Evolutionary conservation across 2,329 filamentous ascomycete species (phyloP).

Genomic region (Penicillium sp.): DNA sequence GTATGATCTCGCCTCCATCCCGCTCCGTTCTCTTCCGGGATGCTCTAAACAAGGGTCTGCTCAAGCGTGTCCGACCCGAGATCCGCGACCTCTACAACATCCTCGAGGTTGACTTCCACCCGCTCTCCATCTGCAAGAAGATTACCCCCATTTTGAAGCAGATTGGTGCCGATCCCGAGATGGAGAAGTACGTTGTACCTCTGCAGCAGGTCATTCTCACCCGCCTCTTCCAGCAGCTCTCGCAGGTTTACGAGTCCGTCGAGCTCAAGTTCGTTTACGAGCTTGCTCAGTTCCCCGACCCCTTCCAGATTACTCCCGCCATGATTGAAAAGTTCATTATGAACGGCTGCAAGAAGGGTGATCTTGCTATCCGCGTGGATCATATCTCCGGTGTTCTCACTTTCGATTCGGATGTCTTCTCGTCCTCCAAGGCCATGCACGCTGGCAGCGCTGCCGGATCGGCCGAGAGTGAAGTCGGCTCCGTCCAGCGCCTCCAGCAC

Average conservation of each 20-base stretch:
- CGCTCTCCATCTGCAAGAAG: conserved; percentile 97
- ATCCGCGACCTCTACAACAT: conserved; percentile 98
- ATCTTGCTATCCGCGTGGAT: conserved; percentile 92
- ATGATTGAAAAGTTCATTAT: conserved; percentile 99
- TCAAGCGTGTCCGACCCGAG: conserved; percentile 88
- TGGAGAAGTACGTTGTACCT: conserved; percentile 94
- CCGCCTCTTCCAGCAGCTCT: conserved; percentile 96
- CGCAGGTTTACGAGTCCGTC: conserved; percentile 97
- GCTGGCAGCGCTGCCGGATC: conserved; percentile 80
- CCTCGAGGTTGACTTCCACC: conserved; percentile 97
- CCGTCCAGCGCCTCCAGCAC: conserved; percentile 92
- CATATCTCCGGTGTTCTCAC: conserved; percentile 92
- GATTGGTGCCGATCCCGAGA: conserved; percentile 89
- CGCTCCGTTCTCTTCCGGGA: conserved; percentile 92
- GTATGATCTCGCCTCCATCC: conserved; percentile 86
- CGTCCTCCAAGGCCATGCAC: conserved; percentile 88
- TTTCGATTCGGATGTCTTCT: conserved; percentile 98
- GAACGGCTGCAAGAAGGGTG: conserved; percentile 99
- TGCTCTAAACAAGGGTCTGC: conserved; percentile 87
- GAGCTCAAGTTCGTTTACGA: conserved; percentile 90
- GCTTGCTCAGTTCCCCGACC: conserved; percentile 92
- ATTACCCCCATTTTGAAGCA: conserved; percentile 93
- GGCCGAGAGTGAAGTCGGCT: conserved; percentile 77
- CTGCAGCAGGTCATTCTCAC: conserved; percentile 98
- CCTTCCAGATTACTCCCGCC: conserved; percentile 84